Conservation (phyloP, 2,329 filamentous ascomycete genomes). For the Neofusicoccum parvum region DNA sequence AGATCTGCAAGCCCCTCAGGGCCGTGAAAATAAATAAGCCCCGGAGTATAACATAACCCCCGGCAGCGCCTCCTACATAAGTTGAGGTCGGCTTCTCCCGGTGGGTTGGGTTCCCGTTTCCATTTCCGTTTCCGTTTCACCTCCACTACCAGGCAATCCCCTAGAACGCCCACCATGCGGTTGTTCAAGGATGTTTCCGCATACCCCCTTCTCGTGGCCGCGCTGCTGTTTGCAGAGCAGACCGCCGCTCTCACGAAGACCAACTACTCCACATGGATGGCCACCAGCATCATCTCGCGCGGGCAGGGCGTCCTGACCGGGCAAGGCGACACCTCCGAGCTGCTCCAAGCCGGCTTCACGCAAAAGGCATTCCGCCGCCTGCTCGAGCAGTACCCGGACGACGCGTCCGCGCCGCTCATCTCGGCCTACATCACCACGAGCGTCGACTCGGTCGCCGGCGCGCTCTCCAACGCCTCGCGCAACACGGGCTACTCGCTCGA, state of each 20-base stretch:
- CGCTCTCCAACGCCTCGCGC: conserved; percentile 38
- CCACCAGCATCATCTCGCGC: conserved; percentile 50
- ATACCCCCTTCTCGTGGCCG: not conserved
- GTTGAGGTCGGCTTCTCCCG: too few relatives aligned
- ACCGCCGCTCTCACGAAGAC: not conserved
- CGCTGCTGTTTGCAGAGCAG: not conserved
- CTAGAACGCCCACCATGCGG: not conserved
- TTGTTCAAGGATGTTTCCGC: not conserved
- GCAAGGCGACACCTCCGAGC: conserved; percentile 26
- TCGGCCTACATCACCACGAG: conserved; percentile 49
- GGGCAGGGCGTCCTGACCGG: conserved; percentile 36
- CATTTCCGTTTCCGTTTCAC: not conserved
- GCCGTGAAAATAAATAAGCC: not conserved
- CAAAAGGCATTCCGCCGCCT: conserved; percentile 51
- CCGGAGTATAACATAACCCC: not conserved
- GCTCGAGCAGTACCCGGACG: conserved; percentile 50
- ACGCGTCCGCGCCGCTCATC: conserved; percentile 47
- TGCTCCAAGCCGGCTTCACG: conserved; percentile 43
- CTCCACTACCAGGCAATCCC: not conserved
- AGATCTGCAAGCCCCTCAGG: not conserved
- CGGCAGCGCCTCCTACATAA: not conserved
- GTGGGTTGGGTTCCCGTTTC: too few relatives aligned
- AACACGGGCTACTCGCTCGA: conserved; percentile 30
- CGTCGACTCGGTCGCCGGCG: conserved; percentile 51
- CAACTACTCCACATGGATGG: conserved; percentile 46